Evolutionary conservation across 2,329 filamentous ascomycete genomes (phyloP), one percentile per base, ranked within the genome.

Genomic region (Coniochaeta prunicola): DNA sequence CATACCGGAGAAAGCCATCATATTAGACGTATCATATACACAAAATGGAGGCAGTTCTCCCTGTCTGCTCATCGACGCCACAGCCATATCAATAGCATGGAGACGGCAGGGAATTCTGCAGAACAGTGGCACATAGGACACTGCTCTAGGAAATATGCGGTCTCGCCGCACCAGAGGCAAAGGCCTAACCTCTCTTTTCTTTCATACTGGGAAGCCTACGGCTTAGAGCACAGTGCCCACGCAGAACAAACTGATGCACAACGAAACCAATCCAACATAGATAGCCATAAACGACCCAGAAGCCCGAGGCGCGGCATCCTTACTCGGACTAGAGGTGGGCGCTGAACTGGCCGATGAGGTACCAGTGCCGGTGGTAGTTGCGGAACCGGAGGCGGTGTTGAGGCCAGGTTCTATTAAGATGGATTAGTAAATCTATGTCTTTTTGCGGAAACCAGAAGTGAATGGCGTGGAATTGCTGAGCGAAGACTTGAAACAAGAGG

Each of bases 221-320:
- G n/a, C 38, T n/a, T n/a, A 38, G n/a, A 42, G 15, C 21, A 42
- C 17, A 21, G 38, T 42, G 21, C 40, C 26, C 8, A 26, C 42
- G n/a, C 56, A 48, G 17, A 50, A 34, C 58, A 63, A 64, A 53
- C 65, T 48, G 42, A 59, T 59, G 59, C 40, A 21, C 21, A 64
- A 12, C n/a, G 53, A 59, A 53, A 62, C 65, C 13, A 64, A 6
- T 56, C 64, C 36, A 13, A 62, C 65, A 53, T 64, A 53, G n/a
- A 62, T 61, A 34, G 62, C 64, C 57, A 65, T 58, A n/a, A 58
- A 50, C 24, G 45, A 50, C 12, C 24, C 45, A 13, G 45, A 28
- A 30, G 45, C n/a, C 45, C 45, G 45, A n/a, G 53, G 30, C n/a
- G 60, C 66, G 40, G 62, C 63, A 50, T 64, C 59, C 55, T 63